Evolutionary conservation across 176 grass and related monocot genomes (phyloP).

Genomic region (Zoysia japonica): DNA sequence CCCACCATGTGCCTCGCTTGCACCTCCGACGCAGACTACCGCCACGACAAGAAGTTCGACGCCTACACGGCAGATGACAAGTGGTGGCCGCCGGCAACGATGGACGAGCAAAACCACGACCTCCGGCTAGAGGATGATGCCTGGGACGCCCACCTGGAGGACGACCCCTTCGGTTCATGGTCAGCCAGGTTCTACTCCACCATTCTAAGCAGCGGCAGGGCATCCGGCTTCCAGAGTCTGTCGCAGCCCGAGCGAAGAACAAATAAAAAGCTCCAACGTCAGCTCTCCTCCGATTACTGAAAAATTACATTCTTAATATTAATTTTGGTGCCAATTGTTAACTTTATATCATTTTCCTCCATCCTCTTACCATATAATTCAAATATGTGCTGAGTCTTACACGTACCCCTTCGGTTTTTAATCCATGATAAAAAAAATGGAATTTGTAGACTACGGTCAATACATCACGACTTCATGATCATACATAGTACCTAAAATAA

Average conservation of each 20-base stretch:
- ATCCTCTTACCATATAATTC: too few relatives aligned
- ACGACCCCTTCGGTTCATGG: conserved; percentile 3
- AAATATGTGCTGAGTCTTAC: too few relatives aligned
- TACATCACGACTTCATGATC: too few relatives aligned
- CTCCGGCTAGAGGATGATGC: neutral
- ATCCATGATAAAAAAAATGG: too few relatives aligned
- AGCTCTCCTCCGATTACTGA: conserved; percentile 43
- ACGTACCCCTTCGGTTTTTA: too few relatives aligned
- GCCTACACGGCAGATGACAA: conserved; percentile 47
- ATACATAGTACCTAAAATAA: too few relatives aligned
- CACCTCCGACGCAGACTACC: conserved; percentile 45
- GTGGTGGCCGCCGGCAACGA: neutral
- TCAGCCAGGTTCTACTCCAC: conserved; percentile 28
- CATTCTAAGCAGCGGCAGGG: conserved; percentile 23
- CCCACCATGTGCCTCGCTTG: conserved; percentile 46
- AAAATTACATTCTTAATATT: neutral
- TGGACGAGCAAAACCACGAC: neutral
- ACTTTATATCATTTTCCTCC: neutral
- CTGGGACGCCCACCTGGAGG: conserved; percentile 10
- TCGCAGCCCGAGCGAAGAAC: conserved; percentile 48
- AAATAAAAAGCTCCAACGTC: conserved; percentile 45
- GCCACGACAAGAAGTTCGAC: conserved; percentile 62
- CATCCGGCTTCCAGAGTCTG: conserved; percentile 42
- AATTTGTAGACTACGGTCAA: too few relatives aligned
- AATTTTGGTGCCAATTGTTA: neutral